Conservation (phyloP, 2,329 filamentous ascomycete species). For the Trichoderma simmonsii region DNA sequence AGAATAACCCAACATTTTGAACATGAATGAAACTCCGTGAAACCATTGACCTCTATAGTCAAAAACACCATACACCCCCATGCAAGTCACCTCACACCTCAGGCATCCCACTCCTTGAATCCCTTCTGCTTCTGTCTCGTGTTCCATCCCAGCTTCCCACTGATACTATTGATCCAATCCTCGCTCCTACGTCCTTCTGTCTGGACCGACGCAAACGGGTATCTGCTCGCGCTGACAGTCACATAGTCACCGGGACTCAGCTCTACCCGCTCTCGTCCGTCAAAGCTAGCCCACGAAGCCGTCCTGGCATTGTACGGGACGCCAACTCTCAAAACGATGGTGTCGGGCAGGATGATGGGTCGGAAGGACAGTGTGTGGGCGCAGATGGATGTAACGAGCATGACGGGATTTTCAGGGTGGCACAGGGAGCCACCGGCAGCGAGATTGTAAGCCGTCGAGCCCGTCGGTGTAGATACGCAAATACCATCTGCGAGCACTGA, state of each 20-base stretch:
- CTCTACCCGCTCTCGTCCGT: slow-evolving; percentile 85
- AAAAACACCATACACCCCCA: neutral
- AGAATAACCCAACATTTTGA: neutral
- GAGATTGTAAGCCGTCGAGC: slow-evolving; percentile 92
- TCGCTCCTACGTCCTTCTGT: slow-evolving; percentile 65
- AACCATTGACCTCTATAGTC: neutral
- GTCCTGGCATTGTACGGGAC: slow-evolving; percentile 93
- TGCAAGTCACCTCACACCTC: slow-evolving; percentile 1
- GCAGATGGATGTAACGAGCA: slow-evolving; percentile 90
- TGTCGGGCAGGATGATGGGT: slow-evolving; percentile 95
- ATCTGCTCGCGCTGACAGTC: slow-evolving; percentile 75
- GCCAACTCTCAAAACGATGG: slow-evolving; percentile 85
- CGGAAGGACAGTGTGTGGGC: slow-evolving; percentile 93
- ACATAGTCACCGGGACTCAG: slow-evolving; percentile 77
- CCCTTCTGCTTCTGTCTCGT: slow-evolving; percentile 73
- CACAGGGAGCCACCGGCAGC: slow-evolving; percentile 93
- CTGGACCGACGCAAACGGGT: slow-evolving; percentile 76
- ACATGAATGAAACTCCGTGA: neutral
- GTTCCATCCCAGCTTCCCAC: slow-evolving; percentile 77
- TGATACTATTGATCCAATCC: slow-evolving; percentile 81
- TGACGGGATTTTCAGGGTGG: slow-evolving; percentile 94
- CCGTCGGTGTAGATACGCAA: slow-evolving; percentile 90
- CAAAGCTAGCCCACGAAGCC: slow-evolving; percentile 95
- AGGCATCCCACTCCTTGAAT: slow-evolving; percentile 47
- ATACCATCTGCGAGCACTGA: slow-evolving; percentile 90